Percentiles rank a stretch among this genome's conserved stretches.
Evolutionary conservation across 139 green algal genomes (phyloP).

Genomic region (Medakamo hakoo): DNA sequence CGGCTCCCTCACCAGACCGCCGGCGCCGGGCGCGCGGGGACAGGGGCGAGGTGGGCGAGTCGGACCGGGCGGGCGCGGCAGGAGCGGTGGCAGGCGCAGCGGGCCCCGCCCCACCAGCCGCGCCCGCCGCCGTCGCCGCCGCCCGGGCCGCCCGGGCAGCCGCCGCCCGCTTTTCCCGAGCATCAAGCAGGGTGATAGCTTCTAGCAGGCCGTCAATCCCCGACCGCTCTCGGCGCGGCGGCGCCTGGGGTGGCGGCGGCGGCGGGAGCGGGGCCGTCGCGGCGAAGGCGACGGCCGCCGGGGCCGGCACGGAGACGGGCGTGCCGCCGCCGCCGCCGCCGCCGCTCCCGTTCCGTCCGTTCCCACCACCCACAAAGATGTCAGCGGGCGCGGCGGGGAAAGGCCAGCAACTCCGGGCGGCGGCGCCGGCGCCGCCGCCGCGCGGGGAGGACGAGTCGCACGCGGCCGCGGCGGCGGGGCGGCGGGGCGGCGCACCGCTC

Average conservation of each 20-base stretch:
- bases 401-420: too few relatives aligned
- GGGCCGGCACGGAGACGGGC: too few relatives aligned
- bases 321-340: too few relatives aligned
- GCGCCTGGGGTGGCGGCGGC: neutral
- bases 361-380: too few relatives aligned
- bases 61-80: neutral
- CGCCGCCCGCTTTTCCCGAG: neutral
- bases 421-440: too few relatives aligned
- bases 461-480: too few relatives aligned
- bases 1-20: neutral
- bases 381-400: too few relatives aligned
- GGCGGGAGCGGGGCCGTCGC: neutral
- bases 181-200: neutral
- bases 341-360: too few relatives aligned
- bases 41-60: conserved; percentile 1
- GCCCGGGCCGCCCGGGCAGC: too few relatives aligned
- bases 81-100: neutral
- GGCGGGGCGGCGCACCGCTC: neutral
- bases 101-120: neutral
- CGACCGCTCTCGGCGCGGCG: neutral
- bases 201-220: neutral
- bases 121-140: too few relatives aligned
- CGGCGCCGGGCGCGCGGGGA: neutral
- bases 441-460: neutral
- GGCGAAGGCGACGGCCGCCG: too few relatives aligned